A percentile compares a stretch with the other conserved stretches of the same genome.
These are phyloP conservation scores for Ministeria vibrans DNA, from an alignment of 78 protist species.

Conservation along the genomic window DNA sequence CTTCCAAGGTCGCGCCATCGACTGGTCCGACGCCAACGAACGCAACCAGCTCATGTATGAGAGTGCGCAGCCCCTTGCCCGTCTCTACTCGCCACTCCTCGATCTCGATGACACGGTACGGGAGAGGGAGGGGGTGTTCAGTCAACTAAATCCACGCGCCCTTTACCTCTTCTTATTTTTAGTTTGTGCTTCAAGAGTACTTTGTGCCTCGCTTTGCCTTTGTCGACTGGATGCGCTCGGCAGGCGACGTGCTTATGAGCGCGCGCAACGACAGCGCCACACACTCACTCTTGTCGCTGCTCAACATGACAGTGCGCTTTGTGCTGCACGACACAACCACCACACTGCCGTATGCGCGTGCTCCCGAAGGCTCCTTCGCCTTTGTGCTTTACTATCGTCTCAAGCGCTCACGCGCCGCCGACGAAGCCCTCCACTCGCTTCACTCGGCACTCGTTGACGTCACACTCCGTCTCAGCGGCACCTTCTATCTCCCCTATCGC, in stretches of 20 bases:
- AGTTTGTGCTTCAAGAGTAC: slow-evolving; percentile 54
- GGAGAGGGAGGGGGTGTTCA: no score
- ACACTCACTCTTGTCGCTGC: not conserved
- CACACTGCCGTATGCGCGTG: slow-evolving; percentile 22
- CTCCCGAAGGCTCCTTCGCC: slow-evolving; percentile 26
- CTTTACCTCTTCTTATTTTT: no score
- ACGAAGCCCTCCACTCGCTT: not conserved
- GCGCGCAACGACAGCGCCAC: not conserved
- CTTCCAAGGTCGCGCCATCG: slow-evolving; percentile 26
- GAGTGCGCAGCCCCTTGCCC: slow-evolving; percentile 44
- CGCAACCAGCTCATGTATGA: slow-evolving; percentile 43
- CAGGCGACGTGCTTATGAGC: not conserved
- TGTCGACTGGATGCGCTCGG: slow-evolving; percentile 2
- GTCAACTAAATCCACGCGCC: no score
- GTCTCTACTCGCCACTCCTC: slow-evolving; percentile 18
- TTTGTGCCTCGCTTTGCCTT: slow-evolving; percentile 38
- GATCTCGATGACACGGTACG: slow-evolving; percentile 46
- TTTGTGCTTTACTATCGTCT: slow-evolving; percentile 44
- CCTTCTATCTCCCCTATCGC: slow-evolving; percentile 51
- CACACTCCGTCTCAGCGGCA: slow-evolving; percentile 29
- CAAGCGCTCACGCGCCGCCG: slow-evolving; percentile 17
- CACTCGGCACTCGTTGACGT: slow-evolving; percentile 5
- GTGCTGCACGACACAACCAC: slow-evolving; percentile 31
- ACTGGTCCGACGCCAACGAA: slow-evolving; percentile 41
- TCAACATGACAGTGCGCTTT: slow-evolving; percentile 37